Conservation (phyloP, 257 asterid species). For the Nicotiana otophora region DNA sequence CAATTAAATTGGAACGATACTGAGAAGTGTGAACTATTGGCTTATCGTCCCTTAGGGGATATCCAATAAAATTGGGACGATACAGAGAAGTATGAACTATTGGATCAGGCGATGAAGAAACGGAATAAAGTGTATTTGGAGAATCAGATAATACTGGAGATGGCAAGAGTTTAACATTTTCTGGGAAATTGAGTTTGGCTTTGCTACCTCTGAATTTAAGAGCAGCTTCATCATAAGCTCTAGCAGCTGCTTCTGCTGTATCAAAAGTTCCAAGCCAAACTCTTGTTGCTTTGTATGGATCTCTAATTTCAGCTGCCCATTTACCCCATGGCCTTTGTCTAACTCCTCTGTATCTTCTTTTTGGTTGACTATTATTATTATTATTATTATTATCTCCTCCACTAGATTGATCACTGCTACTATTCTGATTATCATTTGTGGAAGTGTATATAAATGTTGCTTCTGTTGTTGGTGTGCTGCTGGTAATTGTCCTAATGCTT, state of each 20-base stretch:
- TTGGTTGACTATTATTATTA: background rate
- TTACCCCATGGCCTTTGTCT: slow-evolving; percentile 61
- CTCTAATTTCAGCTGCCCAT: slow-evolving; percentile 63
- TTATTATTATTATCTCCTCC: background rate
- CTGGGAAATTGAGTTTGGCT: slow-evolving; percentile 61
- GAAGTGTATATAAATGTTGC: slow-evolving; percentile 30
- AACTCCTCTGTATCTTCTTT: slow-evolving; percentile 45
- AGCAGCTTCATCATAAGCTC: slow-evolving; percentile 55
- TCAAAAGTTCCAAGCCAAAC: slow-evolving; percentile 61
- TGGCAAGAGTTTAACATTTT: slow-evolving; percentile 33
- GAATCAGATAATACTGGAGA: background rate
- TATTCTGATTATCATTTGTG: background rate
- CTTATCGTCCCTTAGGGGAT: background rate
- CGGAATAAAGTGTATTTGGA: slow-evolving; percentile 3
- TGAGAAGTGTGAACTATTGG: background rate
- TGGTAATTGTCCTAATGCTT: slow-evolving; percentile 15
- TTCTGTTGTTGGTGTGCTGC: slow-evolving; percentile 23
- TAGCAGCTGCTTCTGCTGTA: slow-evolving; percentile 45
- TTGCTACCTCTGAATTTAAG: slow-evolving; percentile 44
- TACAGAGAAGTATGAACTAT: slow-evolving; percentile 11
- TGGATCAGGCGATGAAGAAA: slow-evolving; percentile 15
- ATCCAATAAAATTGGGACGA: background rate
- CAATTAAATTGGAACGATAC: background rate
- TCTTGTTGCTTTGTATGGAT: slow-evolving; percentile 46
- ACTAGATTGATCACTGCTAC: background rate